Conservation (phyloP, 352 stramenopile genomes). For the Globisporangium paroecandrum region DNA sequence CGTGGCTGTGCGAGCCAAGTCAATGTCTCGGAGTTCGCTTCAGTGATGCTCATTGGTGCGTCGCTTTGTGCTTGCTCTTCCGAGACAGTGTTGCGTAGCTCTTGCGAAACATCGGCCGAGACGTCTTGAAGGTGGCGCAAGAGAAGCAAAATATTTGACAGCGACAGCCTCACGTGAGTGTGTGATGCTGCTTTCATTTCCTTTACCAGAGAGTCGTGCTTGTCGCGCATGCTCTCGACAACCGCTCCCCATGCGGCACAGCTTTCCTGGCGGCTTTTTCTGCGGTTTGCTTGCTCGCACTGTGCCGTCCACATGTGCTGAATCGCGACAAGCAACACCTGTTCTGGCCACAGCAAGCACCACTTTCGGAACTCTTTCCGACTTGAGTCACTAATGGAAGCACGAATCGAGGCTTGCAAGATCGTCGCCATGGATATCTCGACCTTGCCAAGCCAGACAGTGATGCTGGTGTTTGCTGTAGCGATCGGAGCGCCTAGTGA, state of each 20-base stretch:
- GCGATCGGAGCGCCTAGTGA: conserved; percentile 50
- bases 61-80: background rate
- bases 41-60: conserved; percentile 4
- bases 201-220: conserved; percentile 32
- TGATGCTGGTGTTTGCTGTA: conserved; percentile 34
- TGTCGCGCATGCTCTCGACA: conserved; percentile 26
- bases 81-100: conserved; percentile 18
- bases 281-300: conserved; percentile 43
- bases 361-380: conserved; percentile 84
- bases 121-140: conserved; percentile 55
- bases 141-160: conserved; percentile 50
- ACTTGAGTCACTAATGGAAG: conserved; percentile 52
- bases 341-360: conserved; percentile 75
- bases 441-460: conserved; percentile 55
- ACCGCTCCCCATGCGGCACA: conserved; percentile 33
- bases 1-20: conserved; percentile 64
- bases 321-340: conserved; percentile 57
- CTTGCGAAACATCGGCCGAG: conserved; percentile 26
- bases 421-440: conserved; percentile 62
- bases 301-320: conserved; percentile 55
- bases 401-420: conserved; percentile 60
- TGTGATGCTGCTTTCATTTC: conserved; percentile 50
- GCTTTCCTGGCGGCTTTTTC: conserved; percentile 17
- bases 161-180: conserved; percentile 26
- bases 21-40: conserved; percentile 25